phyloP scores from a whole-genome alignment of 495 filamentous ascomycete species.

The Penicillium cataractarum region DNA sequence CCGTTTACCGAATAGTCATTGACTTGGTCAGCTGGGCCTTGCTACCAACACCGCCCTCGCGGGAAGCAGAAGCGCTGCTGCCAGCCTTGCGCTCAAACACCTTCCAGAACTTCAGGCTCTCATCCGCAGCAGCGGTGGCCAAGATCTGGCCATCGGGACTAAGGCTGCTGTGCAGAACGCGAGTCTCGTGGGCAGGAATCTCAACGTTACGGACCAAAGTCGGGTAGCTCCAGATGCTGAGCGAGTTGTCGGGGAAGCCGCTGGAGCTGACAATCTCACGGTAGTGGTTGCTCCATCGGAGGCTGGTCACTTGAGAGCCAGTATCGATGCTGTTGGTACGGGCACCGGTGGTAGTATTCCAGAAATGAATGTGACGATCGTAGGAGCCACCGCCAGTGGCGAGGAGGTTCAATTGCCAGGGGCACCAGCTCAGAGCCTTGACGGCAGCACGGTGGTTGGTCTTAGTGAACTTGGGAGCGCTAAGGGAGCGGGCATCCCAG shows the following conservation, averaged over 20 bases:
- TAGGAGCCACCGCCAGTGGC: constrained; percentile 96
- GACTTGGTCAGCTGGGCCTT: constrained; percentile 84
- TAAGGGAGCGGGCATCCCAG: constrained; percentile 94
- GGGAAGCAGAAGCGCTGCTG: constrained; percentile 55
- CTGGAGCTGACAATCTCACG: constrained; percentile 96
- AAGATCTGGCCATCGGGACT: constrained; percentile 98
- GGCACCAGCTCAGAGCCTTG: constrained; percentile 98
- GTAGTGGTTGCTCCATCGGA: constrained; percentile 95
- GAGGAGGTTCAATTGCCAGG: constrained; percentile 96
- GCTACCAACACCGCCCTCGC: constrained; percentile 59
- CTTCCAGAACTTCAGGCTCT: constrained; percentile 99
- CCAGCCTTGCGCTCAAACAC: constrained; percentile 97
- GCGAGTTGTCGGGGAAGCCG: constrained; percentile 97
- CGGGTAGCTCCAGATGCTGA: constrained; percentile 99
- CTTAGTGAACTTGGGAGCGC: constrained; percentile 97
- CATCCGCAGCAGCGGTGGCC: constrained; percentile 92
- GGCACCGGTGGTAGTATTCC: constrained; percentile 97
- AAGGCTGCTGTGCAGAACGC: constrained; percentile 91
- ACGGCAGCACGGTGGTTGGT: constrained; percentile 98
- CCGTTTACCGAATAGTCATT: constrained; percentile 88
- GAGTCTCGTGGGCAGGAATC: constrained; percentile 98
- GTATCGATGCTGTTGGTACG: constrained; percentile 99
- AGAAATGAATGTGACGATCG: constrained; percentile 98
- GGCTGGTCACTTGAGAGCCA: constrained; percentile 91
- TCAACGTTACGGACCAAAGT: constrained; percentile 95